These are phyloP conservation scores for Adansonia madagascariensis DNA, from an alignment of 441 rosid genomes.

Conservation along the genomic window DNA sequence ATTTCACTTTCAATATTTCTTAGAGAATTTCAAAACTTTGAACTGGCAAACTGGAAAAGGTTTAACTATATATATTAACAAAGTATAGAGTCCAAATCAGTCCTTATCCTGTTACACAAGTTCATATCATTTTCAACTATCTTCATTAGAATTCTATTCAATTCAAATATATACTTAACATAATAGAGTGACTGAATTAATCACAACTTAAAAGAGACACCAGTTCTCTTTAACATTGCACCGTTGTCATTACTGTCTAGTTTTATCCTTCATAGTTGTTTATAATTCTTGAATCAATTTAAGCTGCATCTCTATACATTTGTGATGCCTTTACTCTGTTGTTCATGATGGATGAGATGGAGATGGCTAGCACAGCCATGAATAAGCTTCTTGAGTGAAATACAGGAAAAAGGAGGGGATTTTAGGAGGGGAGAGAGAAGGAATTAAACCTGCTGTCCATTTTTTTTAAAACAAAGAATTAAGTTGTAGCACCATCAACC, in stretches of 20 bases:
- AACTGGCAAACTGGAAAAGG: no score
- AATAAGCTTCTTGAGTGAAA: background rate
- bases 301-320: background rate
- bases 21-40: background rate
- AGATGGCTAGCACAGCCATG: background rate
- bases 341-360: constrained; percentile 8
- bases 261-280: background rate
- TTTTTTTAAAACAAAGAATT: background rate
- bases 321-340: background rate
- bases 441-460: background rate
- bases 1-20: background rate
- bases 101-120: no score
- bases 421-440: background rate
- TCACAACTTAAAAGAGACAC: no score
- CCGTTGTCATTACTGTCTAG: constrained; percentile 5
- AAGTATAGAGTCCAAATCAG: no score
- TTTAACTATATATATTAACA: no score
- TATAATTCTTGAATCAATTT: background rate
- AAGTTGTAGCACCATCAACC: background rate
- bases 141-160: no score
- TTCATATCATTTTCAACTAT: no score
- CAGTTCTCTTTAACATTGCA: background rate
- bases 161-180: no score
- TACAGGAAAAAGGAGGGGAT: background rate
- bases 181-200: no score